Percentiles rank a stretch among this genome's conserved stretches.
phyloP scores from a whole-genome alignment of 495 filamentous ascomycete genomes.

The Hyaloscypha bicolor region DNA sequence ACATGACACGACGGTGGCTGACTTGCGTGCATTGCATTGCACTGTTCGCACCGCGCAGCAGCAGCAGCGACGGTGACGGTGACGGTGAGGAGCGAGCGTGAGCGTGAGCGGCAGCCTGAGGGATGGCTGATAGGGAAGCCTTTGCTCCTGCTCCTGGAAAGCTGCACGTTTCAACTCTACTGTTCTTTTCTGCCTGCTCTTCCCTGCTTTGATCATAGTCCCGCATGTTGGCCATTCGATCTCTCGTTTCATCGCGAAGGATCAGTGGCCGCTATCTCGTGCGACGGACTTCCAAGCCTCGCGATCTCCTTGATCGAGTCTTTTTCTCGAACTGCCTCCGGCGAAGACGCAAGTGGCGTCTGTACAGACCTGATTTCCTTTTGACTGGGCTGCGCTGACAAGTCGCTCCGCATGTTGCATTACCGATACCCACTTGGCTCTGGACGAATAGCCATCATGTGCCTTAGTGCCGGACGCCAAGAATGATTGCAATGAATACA shows the following conservation, averaged over 20 bases:
- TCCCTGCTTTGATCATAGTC: neutral
- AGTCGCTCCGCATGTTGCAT: neutral
- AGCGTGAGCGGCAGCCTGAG: too few species aligned
- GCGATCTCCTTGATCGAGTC: neutral
- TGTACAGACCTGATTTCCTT: neutral
- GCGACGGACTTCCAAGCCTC: neutral
- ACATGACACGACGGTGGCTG: neutral
- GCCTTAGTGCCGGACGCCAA: neutral
- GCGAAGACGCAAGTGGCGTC: neutral
- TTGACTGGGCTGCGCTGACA: neutral
- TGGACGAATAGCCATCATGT: slow-evolving; percentile 1
- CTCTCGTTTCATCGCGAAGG: neutral
- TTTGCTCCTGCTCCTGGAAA: neutral
- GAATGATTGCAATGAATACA: neutral
- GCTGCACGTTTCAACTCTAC: neutral
- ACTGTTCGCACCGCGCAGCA: neutral
- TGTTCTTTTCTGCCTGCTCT: neutral
- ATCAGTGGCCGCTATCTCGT: neutral
- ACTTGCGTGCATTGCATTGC: neutral
- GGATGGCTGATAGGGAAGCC: too few species aligned
- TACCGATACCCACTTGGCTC: neutral
- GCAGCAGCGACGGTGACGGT: neutral
- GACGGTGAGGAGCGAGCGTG: too few species aligned
- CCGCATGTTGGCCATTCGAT: neutral
- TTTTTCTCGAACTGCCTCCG: neutral